A percentile compares a stretch with the other conserved stretches of the same genome.
These are phyloP conservation scores for Delitschia confertaspora DNA, from an alignment of 495 filamentous ascomycete genomes.

Conservation along the genomic window DNA sequence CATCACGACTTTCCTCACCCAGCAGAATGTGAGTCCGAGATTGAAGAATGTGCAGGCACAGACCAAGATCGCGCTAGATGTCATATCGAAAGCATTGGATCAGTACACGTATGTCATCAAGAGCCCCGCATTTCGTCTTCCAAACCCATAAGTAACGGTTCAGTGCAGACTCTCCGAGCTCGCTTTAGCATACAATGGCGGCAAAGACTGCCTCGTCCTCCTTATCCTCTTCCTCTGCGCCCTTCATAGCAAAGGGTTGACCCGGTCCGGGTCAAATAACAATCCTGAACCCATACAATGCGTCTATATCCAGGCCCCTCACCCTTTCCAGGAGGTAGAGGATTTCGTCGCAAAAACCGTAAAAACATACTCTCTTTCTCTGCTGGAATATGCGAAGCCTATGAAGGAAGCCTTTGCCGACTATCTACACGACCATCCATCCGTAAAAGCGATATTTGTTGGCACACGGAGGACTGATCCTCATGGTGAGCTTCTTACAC, in stretches of 20 bases:
- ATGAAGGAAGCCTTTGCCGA: conserved; percentile 70
- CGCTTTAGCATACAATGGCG: conserved; percentile 92
- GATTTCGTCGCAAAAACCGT: conserved; percentile 64
- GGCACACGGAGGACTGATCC: conserved; percentile 89
- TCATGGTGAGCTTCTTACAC: conserved; percentile 64
- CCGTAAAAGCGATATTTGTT: conserved; percentile 78
- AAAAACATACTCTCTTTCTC: conserved; percentile 58
- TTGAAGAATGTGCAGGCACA: conserved; percentile 62
- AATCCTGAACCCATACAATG: conserved; percentile 48
- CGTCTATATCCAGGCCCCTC: conserved; percentile 76
- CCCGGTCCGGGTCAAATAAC: conserved; percentile 4
- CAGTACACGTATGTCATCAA: conserved; percentile 52
- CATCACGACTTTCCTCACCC: conserved; percentile 60
- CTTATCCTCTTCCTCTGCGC: conserved; percentile 78
- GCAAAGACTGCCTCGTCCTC: conserved; percentile 94
- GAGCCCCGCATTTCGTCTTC: background rate
- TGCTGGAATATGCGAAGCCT: conserved; percentile 67
- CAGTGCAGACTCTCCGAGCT: conserved; percentile 57
- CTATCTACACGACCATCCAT: conserved; percentile 56
- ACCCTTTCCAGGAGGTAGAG: conserved; percentile 80
- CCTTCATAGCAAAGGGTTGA: conserved; percentile 39
- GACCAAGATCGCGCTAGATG: conserved; percentile 57
- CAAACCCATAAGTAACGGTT: background rate
- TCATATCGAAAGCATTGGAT: conserved; percentile 62
- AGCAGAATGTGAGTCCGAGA: conserved; percentile 46